Evolutionary conservation across 768 basidiomycete species (phyloP), one percentile per base, ranked within the genome.

Genomic region (Mycena vulgaris): DNA sequence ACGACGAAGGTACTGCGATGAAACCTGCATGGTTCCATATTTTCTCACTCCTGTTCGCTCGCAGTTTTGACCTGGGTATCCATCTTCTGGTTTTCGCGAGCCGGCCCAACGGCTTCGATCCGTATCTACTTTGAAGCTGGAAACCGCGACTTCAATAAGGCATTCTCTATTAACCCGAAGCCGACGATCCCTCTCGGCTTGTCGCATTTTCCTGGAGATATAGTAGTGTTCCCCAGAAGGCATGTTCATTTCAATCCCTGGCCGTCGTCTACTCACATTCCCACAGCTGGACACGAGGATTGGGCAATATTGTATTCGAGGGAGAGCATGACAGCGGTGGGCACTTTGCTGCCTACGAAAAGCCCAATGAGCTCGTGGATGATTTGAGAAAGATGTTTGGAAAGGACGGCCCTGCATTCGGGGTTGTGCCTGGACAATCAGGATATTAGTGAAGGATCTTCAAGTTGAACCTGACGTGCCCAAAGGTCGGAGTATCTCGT

Each of bases 331-430:
- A 63, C 11, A 57, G 52, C 35, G 67, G 61, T 2, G 60, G 53
- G 1, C 67, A 68, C 27, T 63, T 68, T 31, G 53, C 67, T 2
- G 67, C 67, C 16, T 62, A 68, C 37, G 67, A 68, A 21, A 63
- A 49, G n/a, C 67, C 60, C 16, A n/a, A 28, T 6, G 42, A 63
- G 45, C 60, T 68, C 45, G 60, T 55, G 33, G 31, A 9, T 37
- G 66, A 61, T 27, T 40, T 68, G 60, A 17, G 67, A 4, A 17
- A 57, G 40, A 68, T 62, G 52, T 68, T 68, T 45, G 67, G 66
- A 19, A 40, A n/a, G 19, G 16, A 55, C 0, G 52, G 66, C 27
- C 60, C 53, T 31, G 67, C 45, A 17, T 63, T 57, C 27, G 67
- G 61, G 25, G 60, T 62, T 17, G 67, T 68, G 9, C 25, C n/a